Evolutionary conservation across 495 filamentous ascomycete genomes (phyloP).

Genomic region (Trichoderma virens): DNA sequence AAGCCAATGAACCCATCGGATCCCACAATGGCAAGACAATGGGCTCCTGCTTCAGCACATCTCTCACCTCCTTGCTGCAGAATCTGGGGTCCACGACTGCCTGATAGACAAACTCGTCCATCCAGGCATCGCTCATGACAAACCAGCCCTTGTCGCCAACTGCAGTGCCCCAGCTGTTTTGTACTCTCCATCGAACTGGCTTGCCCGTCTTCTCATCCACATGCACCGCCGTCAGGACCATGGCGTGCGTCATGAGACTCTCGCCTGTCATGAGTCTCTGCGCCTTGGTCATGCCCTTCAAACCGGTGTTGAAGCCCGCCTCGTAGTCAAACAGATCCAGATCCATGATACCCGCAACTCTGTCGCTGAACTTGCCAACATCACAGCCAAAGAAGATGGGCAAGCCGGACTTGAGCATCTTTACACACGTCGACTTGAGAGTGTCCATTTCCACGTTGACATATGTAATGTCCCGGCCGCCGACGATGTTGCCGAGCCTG

Average conservation of each 20-base stretch:
- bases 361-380: slow-evolving; percentile 71
- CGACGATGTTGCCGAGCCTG: slow-evolving; percentile 70
- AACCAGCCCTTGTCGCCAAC: slow-evolving; percentile 72
- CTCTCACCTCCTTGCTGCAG: slow-evolving; percentile 54
- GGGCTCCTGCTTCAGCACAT: slow-evolving; percentile 61
- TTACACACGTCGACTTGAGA: slow-evolving; percentile 64
- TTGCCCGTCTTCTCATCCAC: slow-evolving; percentile 51
- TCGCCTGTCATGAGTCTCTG: slow-evolving; percentile 63
- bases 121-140: slow-evolving; percentile 77
- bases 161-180: slow-evolving; percentile 70
- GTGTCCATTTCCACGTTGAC: slow-evolving; percentile 70
- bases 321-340: slow-evolving; percentile 61
- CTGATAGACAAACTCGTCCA: slow-evolving; percentile 84
- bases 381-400: slow-evolving; percentile 87
- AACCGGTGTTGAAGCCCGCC: slow-evolving; percentile 66
- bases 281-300: slow-evolving; percentile 63
- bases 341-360: slow-evolving; percentile 66
- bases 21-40: slow-evolving; percentile 75
- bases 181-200: slow-evolving; percentile 70
- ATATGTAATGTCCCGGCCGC: slow-evolving; percentile 63
- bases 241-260: slow-evolving; percentile 79
- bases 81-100: slow-evolving; percentile 72
- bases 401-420: slow-evolving; percentile 64
- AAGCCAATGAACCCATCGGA: slow-evolving; percentile 80
- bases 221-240: slow-evolving; percentile 83